Percentiles rank a stretch among this genome's conserved stretches.
Evolutionary conservation across 768 basidiomycete species (phyloP).

Genomic region (Lactifluus hygrophoroides): DNA sequence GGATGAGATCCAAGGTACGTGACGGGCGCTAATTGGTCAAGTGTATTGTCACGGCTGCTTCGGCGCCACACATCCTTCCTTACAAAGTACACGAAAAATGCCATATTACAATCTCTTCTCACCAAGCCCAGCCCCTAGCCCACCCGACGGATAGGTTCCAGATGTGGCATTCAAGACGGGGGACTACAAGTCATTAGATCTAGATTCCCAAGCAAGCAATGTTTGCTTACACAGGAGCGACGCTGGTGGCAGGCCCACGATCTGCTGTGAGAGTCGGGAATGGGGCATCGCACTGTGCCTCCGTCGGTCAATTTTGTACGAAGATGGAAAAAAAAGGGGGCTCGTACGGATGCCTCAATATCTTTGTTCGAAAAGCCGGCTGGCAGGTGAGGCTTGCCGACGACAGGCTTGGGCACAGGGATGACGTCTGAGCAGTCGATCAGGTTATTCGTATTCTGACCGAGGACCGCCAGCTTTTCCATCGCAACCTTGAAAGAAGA

Average conservation of each 20-base stretch:
- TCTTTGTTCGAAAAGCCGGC: neutral
- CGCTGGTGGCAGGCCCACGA: neutral
- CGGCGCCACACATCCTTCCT: too few species aligned
- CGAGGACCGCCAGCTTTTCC: constrained; percentile 27
- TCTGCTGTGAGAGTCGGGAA: constrained; percentile 2
- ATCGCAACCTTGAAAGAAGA: constrained; percentile 25
- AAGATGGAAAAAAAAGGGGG: neutral
- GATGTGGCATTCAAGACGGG: neutral
- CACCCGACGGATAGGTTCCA: neutral
- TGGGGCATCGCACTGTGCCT: neutral
- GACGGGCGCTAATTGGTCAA: too few species aligned
- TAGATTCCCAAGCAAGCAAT: neutral
- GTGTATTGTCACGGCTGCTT: too few species aligned
- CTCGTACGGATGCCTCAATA: constrained; percentile 3
- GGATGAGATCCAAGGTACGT: too few species aligned
- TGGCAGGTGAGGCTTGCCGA: neutral
- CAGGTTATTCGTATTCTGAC: constrained; percentile 20
- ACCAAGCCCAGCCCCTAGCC: neutral
- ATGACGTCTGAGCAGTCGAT: constrained; percentile 21
- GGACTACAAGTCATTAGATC: neutral
- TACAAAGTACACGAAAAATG: neutral
- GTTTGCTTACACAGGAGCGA: constrained; percentile 9
- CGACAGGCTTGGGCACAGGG: constrained; percentile 2
- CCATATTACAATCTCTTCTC: neutral
- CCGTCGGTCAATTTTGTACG: neutral